These are phyloP conservation scores for Septoria linicola DNA, from an alignment of 2,329 filamentous ascomycete species.

Conservation along the genomic window DNA sequence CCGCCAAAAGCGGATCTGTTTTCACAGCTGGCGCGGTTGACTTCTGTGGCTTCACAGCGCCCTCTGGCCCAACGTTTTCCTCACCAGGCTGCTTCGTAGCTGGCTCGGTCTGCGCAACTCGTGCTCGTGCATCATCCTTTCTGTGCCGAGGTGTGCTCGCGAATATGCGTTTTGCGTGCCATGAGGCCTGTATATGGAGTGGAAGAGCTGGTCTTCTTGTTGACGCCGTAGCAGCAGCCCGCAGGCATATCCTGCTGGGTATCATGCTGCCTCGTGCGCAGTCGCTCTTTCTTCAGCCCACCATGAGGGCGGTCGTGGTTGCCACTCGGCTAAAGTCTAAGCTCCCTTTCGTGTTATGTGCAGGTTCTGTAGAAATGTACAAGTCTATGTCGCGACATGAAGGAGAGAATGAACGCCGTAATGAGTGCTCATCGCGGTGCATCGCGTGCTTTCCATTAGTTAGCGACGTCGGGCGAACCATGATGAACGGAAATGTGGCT, in stretches of 20 bases:
- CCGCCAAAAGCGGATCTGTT: conserved; percentile 60
- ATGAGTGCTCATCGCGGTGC: neutral
- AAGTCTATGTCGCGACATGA: conserved; percentile 1
- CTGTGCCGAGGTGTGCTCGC: conserved; percentile 45
- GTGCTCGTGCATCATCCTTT: conserved; percentile 42
- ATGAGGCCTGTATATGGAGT: conserved; percentile 23
- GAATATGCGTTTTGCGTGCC: conserved; percentile 43
- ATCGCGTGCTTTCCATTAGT: conserved; percentile 14
- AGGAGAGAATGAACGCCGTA: neutral
- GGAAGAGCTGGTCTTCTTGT: conserved; percentile 10
- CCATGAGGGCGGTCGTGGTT: neutral
- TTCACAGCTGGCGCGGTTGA: conserved; percentile 37
- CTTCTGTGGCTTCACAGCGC: conserved; percentile 35
- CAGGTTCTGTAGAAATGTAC: neutral
- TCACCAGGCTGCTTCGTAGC: conserved; percentile 31
- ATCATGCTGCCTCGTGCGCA: conserved; percentile 26
- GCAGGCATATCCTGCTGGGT: conserved; percentile 30
- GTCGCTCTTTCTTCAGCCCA: conserved; percentile 2
- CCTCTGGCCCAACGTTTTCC: conserved; percentile 39
- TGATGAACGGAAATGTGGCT: conserved; percentile 2
- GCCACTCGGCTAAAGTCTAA: too few species aligned
- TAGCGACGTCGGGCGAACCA: neutral
- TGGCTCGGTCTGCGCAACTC: conserved; percentile 28
- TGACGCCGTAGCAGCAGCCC: conserved; percentile 19
- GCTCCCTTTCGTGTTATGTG: neutral